Base-by-base conservation (phyloP, 768 basidiomycete genomes). In the Macrocybe gigantea region DNA sequence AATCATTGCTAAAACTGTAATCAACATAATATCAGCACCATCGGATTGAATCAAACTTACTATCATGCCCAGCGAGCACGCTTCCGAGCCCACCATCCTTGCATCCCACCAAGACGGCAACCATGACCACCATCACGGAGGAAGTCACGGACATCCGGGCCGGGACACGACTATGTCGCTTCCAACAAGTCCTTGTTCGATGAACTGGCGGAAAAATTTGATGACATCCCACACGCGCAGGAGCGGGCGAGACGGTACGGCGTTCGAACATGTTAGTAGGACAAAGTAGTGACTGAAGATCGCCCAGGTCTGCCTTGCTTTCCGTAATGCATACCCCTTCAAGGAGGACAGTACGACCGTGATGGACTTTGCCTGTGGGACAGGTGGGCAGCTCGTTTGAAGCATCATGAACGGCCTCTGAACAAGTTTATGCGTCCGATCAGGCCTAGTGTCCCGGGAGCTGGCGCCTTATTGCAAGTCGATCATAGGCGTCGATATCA, bases 341-440 rank as follows among this genome's bases (percentile, higher is more conserved):
- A 68, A 80, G 45, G 75, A 77, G 38, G 71, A 78, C 30, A 56
- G 54, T 5, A 88, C 86, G 5, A 68, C 63, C 5, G 69, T 83
- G 12, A 69, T 90, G 73, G 88, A 89, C 54, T 89, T 77, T 56
- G 87, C 87, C 5, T 89, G 87, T 59, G 85, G 86, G 9, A 77
- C 77, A 51, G 87, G 84, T 82, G 49, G 34, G 66, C 56, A 33
- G 33, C 10, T 49, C 34, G 8, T 30, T 38, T 14, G 13, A 10
- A 15, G 12, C 31, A 22, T 31, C 6, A 14, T 33, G 30, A 15
- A 15, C 31, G 14, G 8, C 10, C n/a, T 10, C 13, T 41, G 29
- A 41, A 22, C 6, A 33, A 11, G 10, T 34, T 45, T 15, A 33
- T 7, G 35, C 34, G 22, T n/a, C 4, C 34, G 13, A 14, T 1